Evolutionary conservation across 2,329 filamentous ascomycete species (phyloP).

Genomic region (Scedosporium aurantiacum): DNA sequence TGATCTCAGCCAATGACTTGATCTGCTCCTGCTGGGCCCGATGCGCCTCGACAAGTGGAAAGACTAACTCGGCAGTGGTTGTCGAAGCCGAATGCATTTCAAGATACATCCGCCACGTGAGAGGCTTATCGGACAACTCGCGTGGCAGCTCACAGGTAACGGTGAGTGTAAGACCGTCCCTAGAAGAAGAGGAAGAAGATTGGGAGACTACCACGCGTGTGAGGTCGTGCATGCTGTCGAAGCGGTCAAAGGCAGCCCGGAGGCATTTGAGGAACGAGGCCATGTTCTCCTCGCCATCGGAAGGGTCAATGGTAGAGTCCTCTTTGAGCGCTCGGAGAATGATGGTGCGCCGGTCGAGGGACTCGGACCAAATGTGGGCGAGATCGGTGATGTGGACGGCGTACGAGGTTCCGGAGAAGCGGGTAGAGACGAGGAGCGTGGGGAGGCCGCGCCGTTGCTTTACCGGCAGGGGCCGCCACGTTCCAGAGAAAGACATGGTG

Average conservation of each 20-base stretch:
- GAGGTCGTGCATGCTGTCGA: conserved; percentile 27
- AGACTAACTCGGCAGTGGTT: conserved; percentile 36
- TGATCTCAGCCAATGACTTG: conserved; percentile 28
- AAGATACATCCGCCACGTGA: conserved; percentile 57
- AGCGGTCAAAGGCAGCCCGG: conserved; percentile 37
- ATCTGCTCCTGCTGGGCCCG: conserved; percentile 27
- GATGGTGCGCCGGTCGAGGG: conserved; percentile 49
- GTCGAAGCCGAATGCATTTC: conserved; percentile 29
- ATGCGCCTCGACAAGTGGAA: conserved; percentile 39
- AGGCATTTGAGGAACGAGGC: conserved; percentile 55
- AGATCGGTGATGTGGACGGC: conserved; percentile 59
- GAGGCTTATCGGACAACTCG: conserved; percentile 32
- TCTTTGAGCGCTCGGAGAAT: conserved; percentile 49
- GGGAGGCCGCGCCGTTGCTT: conserved; percentile 34
- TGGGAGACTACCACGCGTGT: conserved; percentile 33
- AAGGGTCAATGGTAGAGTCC: conserved; percentile 63
- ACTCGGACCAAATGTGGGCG: conserved; percentile 62
- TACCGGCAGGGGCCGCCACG: conserved; percentile 39
- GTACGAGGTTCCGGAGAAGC: conserved; percentile 47
- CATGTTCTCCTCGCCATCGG: conserved; percentile 57
- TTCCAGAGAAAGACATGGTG: conserved; percentile 20
- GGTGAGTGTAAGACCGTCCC: conserved; percentile 36
- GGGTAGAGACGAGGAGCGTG: conserved; percentile 50
- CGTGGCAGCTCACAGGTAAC: conserved; percentile 54
- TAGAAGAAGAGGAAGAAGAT: conserved; percentile 15